Base-by-base conservation (phyloP, 140 eudicot species). In the Anethum foeniculum region DNA sequence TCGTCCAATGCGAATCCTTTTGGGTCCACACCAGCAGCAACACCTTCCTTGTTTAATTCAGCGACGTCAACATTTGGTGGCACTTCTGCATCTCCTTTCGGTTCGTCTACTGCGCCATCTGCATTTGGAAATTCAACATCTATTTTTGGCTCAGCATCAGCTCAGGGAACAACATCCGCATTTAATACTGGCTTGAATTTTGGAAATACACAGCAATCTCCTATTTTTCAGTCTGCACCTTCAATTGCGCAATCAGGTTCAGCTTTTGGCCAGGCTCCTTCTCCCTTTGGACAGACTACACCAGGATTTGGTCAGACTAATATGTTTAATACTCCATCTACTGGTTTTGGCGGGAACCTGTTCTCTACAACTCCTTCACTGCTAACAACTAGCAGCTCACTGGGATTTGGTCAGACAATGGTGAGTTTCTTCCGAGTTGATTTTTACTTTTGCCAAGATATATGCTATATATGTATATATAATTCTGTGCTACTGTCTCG, bases 171-270 rank as follows among this genome's bases (percentile, higher is more conserved):
- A 68, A 77, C 86, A 65, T 36, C 93, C 64, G 62, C 90, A 65
- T 94, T 90, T 88, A 88, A 86, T 73, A 47, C 90, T 64, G 88
- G 97, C 76, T 78, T 91, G 80, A 90, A 83, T 65, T 93, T 91
- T 76, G 92, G 91, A 30, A 90, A 79, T 83, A 88, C 99, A 38
- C 99, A 92, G 81, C 83, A 93, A 30, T 89, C 99, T 36, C 90
- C 92, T 38, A 76, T 89, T 48, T 95, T 92, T 75, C 99, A 92
- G 88, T 95, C 99, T 71, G 75, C 93, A 36, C 96, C 97, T 75
- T 72, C 99, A 54, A 86, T 95, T 81, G 91, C 91, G 34, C 97
- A 90, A 85, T 83, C 89, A 10, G 87, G 87, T 73, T 80, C 91
- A 79, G 86, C 88, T 23, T 92, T 95, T 81, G 97, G 97, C 77